Base-by-base conservation (phyloP, 176 grass and related monocot species). In the Bromus sterilis region DNA sequence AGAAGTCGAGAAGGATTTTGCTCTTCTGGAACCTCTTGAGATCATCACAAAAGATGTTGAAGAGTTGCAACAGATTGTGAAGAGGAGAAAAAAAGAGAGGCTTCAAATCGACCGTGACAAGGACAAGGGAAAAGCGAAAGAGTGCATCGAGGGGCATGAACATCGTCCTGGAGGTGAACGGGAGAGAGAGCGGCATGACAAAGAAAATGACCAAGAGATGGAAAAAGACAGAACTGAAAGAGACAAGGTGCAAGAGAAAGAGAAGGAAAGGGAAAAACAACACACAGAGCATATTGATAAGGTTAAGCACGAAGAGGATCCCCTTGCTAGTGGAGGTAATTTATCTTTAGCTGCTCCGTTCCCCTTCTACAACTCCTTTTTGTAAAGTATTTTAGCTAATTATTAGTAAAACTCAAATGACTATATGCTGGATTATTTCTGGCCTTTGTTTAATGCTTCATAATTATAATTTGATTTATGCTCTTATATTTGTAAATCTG, bases 41-140 rank as follows among this genome's bases (percentile, higher is more conserved):
- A 89, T 98, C 44, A 98, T 95, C 77, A 93, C 95, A 80, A 98
- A 95, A 82, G 87, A 88, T 89, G 90, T 93, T 35, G 82, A 86
- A 77, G 90, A 98, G 77, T 78, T 98, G 77, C 95, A 98, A 82
- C 90, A 89, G 30, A 91, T 98, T 56, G 91, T 98, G 85, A 98
- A 89, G 85, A 89, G 86, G 79, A 93, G 76, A 53, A 97, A 91
- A 75, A 85, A 72, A 64, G 83, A 91, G 59, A 92, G 82, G 57
- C 16, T 69, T 89, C 86, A 91, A 78, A 86, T 75, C 86, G 91
- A 92, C 42, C 11, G 12, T 73, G 90, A 91, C 23, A 97, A 91
- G 40, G 90, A 91, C 16, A 97, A 91, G 86, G 83, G 83, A 73
- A 94, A 93, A 59, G 86, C 88, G 21, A 89, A 91, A 61, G 87